Conservation (phyloP, 2,329 filamentous ascomycete genomes). For the Pestalotiopsis sp. region DNA sequence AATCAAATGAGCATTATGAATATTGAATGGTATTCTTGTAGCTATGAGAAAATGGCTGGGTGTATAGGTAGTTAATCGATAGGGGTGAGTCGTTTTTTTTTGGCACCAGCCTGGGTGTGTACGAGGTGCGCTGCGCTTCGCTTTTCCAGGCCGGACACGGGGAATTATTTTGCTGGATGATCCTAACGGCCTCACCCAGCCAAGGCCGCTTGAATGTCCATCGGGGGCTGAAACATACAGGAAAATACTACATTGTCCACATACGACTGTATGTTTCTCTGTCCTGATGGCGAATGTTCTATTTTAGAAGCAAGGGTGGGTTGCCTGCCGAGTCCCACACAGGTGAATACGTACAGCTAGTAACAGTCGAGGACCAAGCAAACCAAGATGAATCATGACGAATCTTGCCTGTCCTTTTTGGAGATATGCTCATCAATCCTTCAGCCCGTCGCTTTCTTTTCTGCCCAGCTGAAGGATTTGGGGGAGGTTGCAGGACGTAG, state of each 20-base stretch:
- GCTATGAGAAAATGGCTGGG: too few relatives aligned
- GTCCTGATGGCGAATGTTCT: background rate
- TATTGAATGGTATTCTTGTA: too few relatives aligned
- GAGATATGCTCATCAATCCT: background rate
- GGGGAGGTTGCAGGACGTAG: background rate
- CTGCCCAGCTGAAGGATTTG: background rate
- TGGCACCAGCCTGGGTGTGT: background rate
- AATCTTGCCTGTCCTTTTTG: background rate
- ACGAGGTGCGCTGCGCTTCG: background rate
- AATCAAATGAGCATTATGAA: too few relatives aligned
- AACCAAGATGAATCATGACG: background rate
- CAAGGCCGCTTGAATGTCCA: background rate
- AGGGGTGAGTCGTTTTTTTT: too few relatives aligned
- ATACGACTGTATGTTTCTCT: background rate
- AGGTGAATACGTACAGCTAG: too few relatives aligned
- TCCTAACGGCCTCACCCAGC: background rate
- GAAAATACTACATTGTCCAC: background rate
- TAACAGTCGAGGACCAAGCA: background rate
- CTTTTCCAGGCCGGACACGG: background rate
- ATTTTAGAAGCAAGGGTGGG: background rate
- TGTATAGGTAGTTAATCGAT: too few relatives aligned
- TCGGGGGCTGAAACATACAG: background rate
- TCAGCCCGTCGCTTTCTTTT: background rate
- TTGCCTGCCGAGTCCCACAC: too few relatives aligned
- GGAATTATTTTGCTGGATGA: constrained; percentile 5